Evolutionary conservation across 2,329 filamentous ascomycete species (phyloP).

Genomic region (Pezicula carpinea): DNA sequence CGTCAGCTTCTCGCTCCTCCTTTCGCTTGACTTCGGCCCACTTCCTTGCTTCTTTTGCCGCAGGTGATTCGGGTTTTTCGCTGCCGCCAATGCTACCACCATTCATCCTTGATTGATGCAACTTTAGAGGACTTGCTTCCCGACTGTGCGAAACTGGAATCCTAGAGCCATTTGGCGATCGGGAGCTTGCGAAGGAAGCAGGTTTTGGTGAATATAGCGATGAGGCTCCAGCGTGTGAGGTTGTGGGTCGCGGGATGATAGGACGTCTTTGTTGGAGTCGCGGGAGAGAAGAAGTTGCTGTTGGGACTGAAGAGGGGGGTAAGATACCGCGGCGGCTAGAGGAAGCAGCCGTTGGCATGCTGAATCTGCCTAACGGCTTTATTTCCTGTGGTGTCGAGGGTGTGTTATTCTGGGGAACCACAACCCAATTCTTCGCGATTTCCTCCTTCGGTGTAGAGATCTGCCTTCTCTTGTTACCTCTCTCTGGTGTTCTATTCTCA

Average conservation of each 20-base stretch:
- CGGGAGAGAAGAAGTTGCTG: not conserved
- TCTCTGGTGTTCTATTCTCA: conserved; percentile 28
- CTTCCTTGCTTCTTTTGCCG: conserved; percentile 63
- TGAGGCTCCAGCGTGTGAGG: conserved; percentile 44
- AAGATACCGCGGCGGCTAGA: conserved; percentile 8
- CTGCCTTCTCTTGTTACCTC: conserved; percentile 43
- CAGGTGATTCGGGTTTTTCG: conserved; percentile 20
- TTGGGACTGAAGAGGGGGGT: conserved; percentile 2
- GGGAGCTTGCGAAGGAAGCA: conserved; percentile 49
- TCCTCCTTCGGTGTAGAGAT: conserved; percentile 47
- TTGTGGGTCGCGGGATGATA: conserved; percentile 30
- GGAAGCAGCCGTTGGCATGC: conserved; percentile 22
- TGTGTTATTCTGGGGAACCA: conserved; percentile 41
- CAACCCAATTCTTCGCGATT: conserved; percentile 65
- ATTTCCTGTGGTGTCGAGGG: conserved; percentile 9
- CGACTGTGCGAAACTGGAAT: conserved; percentile 8
- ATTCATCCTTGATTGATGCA: too few species aligned
- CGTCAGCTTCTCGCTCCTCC: conserved; percentile 74
- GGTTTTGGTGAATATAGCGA: conserved; percentile 36
- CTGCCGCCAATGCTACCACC: not conserved
- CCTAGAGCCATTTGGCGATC: conserved; percentile 32
- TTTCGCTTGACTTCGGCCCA: conserved; percentile 67
- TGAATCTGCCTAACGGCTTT: conserved; percentile 16
- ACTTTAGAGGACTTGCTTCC: too few species aligned
- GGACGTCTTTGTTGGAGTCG: conserved; percentile 20